Evolutionary conservation across 148 eudicot genomes (phyloP).

Genomic region (Fallopia convolvulus): DNA sequence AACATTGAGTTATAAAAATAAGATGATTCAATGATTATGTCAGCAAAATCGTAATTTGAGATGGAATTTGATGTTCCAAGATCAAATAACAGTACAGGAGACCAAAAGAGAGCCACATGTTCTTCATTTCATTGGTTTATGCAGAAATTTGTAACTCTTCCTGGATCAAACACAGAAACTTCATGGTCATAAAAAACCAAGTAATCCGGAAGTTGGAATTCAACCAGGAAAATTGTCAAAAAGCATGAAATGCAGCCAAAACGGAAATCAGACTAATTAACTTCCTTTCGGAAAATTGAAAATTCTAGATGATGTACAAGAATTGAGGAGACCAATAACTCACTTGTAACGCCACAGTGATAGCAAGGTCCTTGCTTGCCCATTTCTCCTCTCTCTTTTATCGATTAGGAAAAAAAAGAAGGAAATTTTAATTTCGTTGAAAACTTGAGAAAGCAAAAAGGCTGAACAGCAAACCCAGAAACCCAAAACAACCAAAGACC

Average conservation of each 20-base stretch:
- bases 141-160: not conserved
- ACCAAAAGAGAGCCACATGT: not conserved
- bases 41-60: slow-evolving; percentile 7
- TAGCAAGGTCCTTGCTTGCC: slow-evolving; percentile 99
- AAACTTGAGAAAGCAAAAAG: not conserved
- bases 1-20: not conserved
- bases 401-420: not conserved
- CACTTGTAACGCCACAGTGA: slow-evolving; percentile 99
- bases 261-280: not conserved
- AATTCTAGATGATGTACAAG: slow-evolving; percentile 1
- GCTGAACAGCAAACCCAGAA: not conserved
- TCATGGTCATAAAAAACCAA: not conserved
- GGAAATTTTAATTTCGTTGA: not conserved
- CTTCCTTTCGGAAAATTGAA: not conserved
- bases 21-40: not conserved
- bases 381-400: slow-evolving; percentile 46
- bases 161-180: slow-evolving; percentile 4
- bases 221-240: not conserved
- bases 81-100: not conserved
- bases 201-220: slow-evolving; percentile 6
- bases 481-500: not conserved
- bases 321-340: slow-evolving; percentile 34
- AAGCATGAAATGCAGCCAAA: slow-evolving; percentile 3
- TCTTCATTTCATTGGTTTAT: not conserved
- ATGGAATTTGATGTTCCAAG: not conserved